Conservation (phyloP, 371 early-diverging fungal genomes). For the Chytridium lagenaria region DNA sequence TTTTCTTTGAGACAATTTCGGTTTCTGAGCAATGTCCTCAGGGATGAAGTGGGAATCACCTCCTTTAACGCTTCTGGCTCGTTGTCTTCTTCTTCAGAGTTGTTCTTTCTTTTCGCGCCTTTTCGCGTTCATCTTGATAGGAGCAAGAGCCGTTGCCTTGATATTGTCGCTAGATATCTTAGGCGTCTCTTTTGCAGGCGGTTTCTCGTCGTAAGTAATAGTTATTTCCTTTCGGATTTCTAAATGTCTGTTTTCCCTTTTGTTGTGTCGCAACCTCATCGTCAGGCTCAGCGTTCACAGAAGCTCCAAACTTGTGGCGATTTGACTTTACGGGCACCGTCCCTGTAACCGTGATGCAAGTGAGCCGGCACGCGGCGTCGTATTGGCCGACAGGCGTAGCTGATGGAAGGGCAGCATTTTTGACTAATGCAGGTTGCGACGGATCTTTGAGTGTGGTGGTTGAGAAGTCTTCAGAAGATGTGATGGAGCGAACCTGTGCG, state of each 20-base stretch:
- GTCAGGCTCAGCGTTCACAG: no score
- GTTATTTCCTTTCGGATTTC: no score
- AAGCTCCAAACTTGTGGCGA: no score
- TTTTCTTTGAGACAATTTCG: neutral
- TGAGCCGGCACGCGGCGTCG: constrained; percentile 50
- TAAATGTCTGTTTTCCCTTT: neutral
- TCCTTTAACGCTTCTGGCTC: neutral
- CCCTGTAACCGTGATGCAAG: constrained; percentile 39
- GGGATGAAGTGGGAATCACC: neutral
- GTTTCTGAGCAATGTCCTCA: neutral
- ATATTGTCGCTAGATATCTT: no score
- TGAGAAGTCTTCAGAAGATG: neutral
- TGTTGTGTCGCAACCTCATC: neutral
- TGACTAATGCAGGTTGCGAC: constrained; percentile 11
- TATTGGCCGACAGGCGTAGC: constrained; percentile 34
- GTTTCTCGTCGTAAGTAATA: no score
- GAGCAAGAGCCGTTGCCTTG: no score
- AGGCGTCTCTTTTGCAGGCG: no score
- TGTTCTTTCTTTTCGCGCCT: no score
- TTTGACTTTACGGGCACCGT: neutral
- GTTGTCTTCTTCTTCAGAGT: neutral
- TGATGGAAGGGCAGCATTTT: neutral
- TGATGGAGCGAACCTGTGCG: neutral
- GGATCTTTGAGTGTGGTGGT: neutral
- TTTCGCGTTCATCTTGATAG: no score